These are phyloP conservation scores for Penicillium capsulatum DNA, from an alignment of 2,329 filamentous ascomycete genomes.

Conservation along the genomic window DNA sequence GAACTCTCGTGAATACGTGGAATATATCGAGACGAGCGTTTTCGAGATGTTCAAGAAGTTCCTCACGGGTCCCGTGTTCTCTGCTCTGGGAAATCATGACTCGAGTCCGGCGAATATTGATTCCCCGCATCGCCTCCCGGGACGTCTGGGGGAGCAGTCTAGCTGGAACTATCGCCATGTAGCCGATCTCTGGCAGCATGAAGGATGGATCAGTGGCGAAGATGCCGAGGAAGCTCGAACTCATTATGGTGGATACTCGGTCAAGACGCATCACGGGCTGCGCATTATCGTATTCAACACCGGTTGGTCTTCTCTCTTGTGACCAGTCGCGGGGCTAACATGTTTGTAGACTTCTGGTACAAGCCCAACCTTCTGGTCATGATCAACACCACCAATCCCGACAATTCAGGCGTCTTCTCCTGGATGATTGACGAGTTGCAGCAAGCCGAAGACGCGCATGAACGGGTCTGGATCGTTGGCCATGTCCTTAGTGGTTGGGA, in stretches of 20 bases:
- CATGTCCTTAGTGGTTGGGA: conserved; percentile 56
- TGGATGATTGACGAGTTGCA: conserved; percentile 53
- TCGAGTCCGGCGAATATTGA: conserved; percentile 53
- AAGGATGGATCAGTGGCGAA: conserved; percentile 50
- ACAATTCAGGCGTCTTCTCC: conserved; percentile 47
- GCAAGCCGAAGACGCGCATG: conserved; percentile 49
- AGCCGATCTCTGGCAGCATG: conserved; percentile 53
- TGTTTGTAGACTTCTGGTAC: conserved; percentile 24
- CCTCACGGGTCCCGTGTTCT: conserved; percentile 54
- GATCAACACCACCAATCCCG: conserved; percentile 51
- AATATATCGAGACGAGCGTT: conserved; percentile 52
- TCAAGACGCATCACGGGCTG: conserved; percentile 52
- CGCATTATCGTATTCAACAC: conserved; percentile 53
- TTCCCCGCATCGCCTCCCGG: conserved; percentile 51
- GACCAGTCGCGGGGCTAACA: conserved; percentile 17
- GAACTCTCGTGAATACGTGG: conserved; percentile 50
- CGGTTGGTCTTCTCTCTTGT: conserved; percentile 45
- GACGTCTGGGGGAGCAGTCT: conserved; percentile 51
- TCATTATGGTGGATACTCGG: conserved; percentile 55
- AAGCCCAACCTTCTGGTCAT: conserved; percentile 46
- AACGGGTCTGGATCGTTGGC: conserved; percentile 54
- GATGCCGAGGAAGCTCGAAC: conserved; percentile 47
- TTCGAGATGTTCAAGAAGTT: conserved; percentile 55
- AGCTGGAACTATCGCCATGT: conserved; percentile 58
- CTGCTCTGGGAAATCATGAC: conserved; percentile 57